Percentiles rank a stretch among this genome's conserved stretches.
Conservation (phyloP, 2,329 filamentous ascomycete genomes). For the Ophiostoma angusticollis region DNA sequence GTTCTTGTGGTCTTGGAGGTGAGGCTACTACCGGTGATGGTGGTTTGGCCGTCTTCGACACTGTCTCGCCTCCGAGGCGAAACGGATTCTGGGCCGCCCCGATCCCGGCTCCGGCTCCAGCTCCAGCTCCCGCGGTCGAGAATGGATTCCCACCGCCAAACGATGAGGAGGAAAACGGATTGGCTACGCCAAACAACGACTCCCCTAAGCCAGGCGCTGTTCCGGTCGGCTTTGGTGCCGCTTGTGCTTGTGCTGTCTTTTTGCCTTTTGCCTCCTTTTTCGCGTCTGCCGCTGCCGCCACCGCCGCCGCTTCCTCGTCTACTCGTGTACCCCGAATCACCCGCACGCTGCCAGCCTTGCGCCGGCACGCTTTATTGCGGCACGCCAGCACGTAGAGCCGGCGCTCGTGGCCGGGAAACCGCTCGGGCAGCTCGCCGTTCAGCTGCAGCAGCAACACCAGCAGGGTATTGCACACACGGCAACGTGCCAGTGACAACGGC, state of each 20-base stretch:
- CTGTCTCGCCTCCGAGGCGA: constrained; percentile 3
- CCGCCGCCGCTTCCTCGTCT: constrained; percentile 23
- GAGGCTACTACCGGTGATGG: not conserved
- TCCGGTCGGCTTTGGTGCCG: constrained; percentile 21
- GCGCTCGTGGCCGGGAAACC: constrained; percentile 76
- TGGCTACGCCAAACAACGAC: constrained; percentile 52
- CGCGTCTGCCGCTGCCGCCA: constrained; percentile 22
- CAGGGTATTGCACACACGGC: constrained; percentile 71
- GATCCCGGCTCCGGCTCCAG: too few species aligned
- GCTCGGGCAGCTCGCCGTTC: constrained; percentile 76
- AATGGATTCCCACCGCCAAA: too few species aligned
- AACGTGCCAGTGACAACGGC: constrained; percentile 65
- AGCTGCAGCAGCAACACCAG: constrained; percentile 83
- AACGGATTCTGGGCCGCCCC: constrained; percentile 7
- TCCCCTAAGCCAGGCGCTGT: constrained; percentile 42
- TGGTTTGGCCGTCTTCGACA: not conserved
- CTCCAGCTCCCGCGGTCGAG: too few species aligned
- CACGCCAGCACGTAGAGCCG: constrained; percentile 81
- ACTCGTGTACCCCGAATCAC: constrained; percentile 55
- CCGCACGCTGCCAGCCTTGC: constrained; percentile 71
- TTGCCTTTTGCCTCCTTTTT: constrained; percentile 23
- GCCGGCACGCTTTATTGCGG: constrained; percentile 61
- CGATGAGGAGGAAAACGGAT: constrained; percentile 27
- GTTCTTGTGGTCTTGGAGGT: constrained; percentile 1
- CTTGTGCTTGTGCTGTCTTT: constrained; percentile 20